Evolutionary conservation across 1,284 basidiomycete genomes (phyloP).

Genomic region (Cryptococcus neoformans): DNA sequence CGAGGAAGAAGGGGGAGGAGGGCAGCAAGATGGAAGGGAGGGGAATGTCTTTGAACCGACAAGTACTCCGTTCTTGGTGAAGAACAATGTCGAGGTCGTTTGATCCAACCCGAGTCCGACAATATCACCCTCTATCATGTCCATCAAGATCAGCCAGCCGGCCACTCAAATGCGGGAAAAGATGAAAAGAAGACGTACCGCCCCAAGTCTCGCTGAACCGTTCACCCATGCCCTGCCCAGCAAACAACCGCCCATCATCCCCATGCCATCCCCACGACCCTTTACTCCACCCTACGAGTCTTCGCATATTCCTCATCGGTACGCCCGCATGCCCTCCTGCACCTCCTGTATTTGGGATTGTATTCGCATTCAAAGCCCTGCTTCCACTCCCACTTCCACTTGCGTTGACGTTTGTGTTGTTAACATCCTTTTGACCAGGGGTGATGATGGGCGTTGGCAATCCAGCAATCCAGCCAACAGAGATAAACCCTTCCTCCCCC

Average conservation of each 20-base stretch:
- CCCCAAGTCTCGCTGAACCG: slow-evolving; percentile 64
- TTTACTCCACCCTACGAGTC: slow-evolving; percentile 84
- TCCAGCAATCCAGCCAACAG: slow-evolving; percentile 63
- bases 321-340: slow-evolving; percentile 20
- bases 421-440: neutral
- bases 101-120: slow-evolving; percentile 90
- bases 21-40: neutral
- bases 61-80: slow-evolving; percentile 79
- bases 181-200: slow-evolving; percentile 18
- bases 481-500: slow-evolving; percentile 80
- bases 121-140: slow-evolving; percentile 65
- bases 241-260: slow-evolving; percentile 81
- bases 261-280: slow-evolving; percentile 93
- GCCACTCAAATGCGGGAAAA: neutral
- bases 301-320: slow-evolving; percentile 57
- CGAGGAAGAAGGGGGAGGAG: slow-evolving; percentile 44
- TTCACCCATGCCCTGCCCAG: slow-evolving; percentile 66
- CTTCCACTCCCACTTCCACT: no score
- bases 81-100: slow-evolving; percentile 71
- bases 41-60: slow-evolving; percentile 55
- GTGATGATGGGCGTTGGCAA: neutral
- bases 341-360: no score
- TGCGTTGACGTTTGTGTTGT: neutral
- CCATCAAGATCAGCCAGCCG: no score
- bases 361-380: no score